Evolutionary conservation across 169 alveolate species (phyloP).

Genomic region (Ichthyophthirius multifiliis): DNA sequence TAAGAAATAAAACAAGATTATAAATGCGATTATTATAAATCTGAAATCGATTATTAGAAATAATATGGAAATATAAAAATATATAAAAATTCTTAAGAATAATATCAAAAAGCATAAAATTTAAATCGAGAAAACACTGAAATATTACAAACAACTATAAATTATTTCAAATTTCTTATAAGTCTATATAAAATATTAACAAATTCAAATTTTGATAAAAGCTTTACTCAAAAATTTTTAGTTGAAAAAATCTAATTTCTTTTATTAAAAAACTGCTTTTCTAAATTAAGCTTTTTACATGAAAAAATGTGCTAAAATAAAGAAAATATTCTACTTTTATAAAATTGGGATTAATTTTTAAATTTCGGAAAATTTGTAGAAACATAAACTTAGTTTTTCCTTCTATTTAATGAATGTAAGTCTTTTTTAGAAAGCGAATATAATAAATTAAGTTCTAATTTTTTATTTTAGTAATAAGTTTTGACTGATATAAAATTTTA

Average conservation of each 20-base stretch:
- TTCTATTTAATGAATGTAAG: background rate
- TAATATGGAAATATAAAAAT: too few relatives aligned
- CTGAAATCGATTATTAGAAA: too few relatives aligned
- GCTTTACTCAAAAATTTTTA: background rate
- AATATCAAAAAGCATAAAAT: too few relatives aligned
- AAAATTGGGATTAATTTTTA: background rate
- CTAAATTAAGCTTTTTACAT: background rate
- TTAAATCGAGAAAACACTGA: background rate
- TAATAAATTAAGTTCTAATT: background rate
- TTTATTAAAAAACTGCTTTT: background rate
- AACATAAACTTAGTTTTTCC: background rate
- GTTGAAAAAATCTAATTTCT: background rate
- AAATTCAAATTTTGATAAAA: background rate
- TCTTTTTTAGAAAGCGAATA: background rate
- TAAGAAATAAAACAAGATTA: too few relatives aligned
- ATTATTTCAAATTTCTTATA: background rate
- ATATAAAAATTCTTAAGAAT: too few relatives aligned
- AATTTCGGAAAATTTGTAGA: background rate
- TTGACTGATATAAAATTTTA: background rate
- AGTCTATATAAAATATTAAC: background rate
- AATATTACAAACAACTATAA: background rate
- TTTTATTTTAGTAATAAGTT: background rate
- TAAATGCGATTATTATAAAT: too few relatives aligned
- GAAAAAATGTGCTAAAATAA: background rate
- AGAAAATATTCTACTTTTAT: background rate